Conservation (phyloP, 2,329 filamentous ascomycete genomes). For the Pseudopithomyces chartarum region DNA sequence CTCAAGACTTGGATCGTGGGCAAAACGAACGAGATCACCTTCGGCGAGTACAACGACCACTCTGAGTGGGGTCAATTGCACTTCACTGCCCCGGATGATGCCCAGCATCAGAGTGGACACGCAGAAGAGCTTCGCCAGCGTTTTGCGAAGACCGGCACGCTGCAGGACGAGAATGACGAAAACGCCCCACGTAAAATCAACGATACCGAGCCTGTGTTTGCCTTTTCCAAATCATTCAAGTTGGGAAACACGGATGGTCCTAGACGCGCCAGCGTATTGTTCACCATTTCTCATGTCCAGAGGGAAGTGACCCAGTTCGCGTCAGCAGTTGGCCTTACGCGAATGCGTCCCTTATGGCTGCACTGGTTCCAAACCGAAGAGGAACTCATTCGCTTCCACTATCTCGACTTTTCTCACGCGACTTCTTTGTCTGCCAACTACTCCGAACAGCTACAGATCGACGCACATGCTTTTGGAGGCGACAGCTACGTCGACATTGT, state of each 20-base stretch:
- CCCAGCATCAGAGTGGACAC: constrained; percentile 72
- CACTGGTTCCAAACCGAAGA: constrained; percentile 70
- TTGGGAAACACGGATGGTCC: constrained; percentile 22
- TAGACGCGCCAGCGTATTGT: constrained; percentile 60
- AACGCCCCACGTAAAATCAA: constrained; percentile 68
- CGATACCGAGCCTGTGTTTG: constrained; percentile 81
- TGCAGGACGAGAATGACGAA: constrained; percentile 71
- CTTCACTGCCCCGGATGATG: constrained; percentile 73
- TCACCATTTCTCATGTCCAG: constrained; percentile 78
- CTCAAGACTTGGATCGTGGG: constrained; percentile 72
- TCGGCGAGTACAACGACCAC: constrained; percentile 74
- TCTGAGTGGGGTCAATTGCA: constrained; percentile 84
- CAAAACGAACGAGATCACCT: constrained; percentile 66
- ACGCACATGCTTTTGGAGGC: constrained; percentile 75
- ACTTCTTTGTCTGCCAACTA: constrained; percentile 71
- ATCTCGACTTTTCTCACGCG: constrained; percentile 71
- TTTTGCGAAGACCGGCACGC: constrained; percentile 70
- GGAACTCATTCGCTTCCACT: constrained; percentile 75
- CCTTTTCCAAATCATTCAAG: constrained; percentile 59
- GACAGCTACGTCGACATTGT: constrained; percentile 78
- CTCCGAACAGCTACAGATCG: constrained; percentile 69
- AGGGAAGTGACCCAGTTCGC: constrained; percentile 81
- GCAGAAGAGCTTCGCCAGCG: constrained; percentile 67
- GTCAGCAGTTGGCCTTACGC: constrained; percentile 73
- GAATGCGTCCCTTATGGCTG: constrained; percentile 80